Percentiles rank a stretch among this genome's conserved stretches.
Evolutionary conservation across 2,329 filamentous ascomycete species (phyloP).

Genomic region (Pyrenochaeta sp.): DNA sequence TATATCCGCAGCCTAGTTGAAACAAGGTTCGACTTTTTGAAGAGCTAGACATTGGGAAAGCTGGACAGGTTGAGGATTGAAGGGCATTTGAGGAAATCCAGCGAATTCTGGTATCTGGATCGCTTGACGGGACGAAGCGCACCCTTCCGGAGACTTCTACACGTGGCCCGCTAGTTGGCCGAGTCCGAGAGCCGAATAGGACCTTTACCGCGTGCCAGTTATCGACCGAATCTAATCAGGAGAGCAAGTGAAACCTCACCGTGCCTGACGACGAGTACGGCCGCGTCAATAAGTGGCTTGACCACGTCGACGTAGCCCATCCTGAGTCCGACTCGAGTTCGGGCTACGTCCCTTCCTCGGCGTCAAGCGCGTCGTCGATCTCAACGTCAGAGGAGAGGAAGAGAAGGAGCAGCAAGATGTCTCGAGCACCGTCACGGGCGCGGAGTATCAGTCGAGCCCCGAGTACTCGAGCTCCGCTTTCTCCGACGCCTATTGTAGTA

Average conservation of each 20-base stretch:
- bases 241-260: no score
- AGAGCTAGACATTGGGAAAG: slow-evolving; percentile 4
- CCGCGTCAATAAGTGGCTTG: slow-evolving; percentile 21
- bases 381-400: slow-evolving; percentile 20
- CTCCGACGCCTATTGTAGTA: slow-evolving; percentile 32
- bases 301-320: slow-evolving; percentile 29
- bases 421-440: slow-evolving; percentile 35
- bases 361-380: slow-evolving; percentile 27
- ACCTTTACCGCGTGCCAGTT: no score
- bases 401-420: slow-evolving; percentile 27
- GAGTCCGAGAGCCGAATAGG: no score
- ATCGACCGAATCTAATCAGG: no score
- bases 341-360: slow-evolving; percentile 27
- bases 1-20: slow-evolving; percentile 10
- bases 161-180: slow-evolving; percentile 10
- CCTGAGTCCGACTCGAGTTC: slow-evolving; percentile 28
- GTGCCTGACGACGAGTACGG: slow-evolving; percentile 15
- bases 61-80: not conserved
- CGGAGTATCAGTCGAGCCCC: slow-evolving; percentile 41
- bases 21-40: not conserved
- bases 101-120: no score
- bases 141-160: slow-evolving; percentile 4
- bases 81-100: no score
- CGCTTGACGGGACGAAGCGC: slow-evolving; percentile 8
- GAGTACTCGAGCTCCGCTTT: slow-evolving; percentile 31